phyloP scores from a whole-genome alignment of 2,329 filamentous ascomycete species.

The Hymenoscyphus albidus region DNA sequence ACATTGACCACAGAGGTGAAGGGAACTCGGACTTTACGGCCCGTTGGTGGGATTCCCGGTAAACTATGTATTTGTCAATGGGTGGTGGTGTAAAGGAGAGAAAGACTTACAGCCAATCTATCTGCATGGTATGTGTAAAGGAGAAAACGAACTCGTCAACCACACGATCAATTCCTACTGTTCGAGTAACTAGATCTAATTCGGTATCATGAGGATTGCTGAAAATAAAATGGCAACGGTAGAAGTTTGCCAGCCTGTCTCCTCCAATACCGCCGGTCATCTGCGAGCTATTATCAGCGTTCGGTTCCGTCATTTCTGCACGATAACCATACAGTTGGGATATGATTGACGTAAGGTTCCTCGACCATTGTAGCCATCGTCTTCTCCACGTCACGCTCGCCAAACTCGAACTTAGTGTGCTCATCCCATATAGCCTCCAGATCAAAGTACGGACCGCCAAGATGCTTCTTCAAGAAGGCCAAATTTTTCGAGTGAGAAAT shows the following conservation, averaged over 20 bases:
- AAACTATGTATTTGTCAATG: constrained; percentile 37
- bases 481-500: constrained; percentile 59
- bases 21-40: constrained; percentile 52
- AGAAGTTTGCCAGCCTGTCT: constrained; percentile 59
- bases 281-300: constrained; percentile 5
- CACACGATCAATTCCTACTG: constrained; percentile 66
- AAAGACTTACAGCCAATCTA: constrained; percentile 64
- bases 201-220: constrained; percentile 64
- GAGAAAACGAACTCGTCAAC: constrained; percentile 67
- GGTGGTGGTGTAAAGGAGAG: too few relatives aligned
- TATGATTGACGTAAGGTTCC: constrained; percentile 75
- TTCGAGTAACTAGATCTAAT: constrained; percentile 67
- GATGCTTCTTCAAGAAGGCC: constrained; percentile 58
- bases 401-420: constrained; percentile 70
- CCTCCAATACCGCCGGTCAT: constrained; percentile 63
- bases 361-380: constrained; percentile 82
- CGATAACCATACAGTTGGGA: constrained; percentile 55
- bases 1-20: constrained; percentile 64
- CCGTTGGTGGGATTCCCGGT: constrained; percentile 57
- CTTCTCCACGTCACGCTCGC: constrained; percentile 60
- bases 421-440: constrained; percentile 77
- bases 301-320: background rate
- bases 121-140: constrained; percentile 57
- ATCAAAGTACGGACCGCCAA: constrained; percentile 66
- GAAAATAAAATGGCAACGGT: constrained; percentile 76